A percentile compares a stretch with the other conserved stretches of the same genome.
Conservation (phyloP, 2,329 filamentous ascomycete species). For the Xylaria sp. region DNA sequence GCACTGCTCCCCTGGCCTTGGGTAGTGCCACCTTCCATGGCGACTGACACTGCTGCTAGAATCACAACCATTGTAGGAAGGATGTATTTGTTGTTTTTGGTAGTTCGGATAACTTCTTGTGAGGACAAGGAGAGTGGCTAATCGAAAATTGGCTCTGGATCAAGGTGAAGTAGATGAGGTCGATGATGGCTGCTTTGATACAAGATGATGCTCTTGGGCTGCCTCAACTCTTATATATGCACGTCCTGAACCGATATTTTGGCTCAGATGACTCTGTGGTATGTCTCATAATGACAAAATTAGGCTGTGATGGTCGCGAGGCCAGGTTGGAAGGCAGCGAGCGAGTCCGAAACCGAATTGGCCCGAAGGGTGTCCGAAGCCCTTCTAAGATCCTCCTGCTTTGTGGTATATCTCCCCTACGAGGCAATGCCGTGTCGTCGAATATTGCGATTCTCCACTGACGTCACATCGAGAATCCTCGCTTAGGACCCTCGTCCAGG, state of each 20-base stretch:
- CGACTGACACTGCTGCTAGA: slow-evolving; percentile 35
- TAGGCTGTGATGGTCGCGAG: background rate
- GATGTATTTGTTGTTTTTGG: background rate
- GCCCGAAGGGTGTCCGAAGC: background rate
- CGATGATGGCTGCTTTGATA: slow-evolving; percentile 7
- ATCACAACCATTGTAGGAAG: slow-evolving; percentile 31
- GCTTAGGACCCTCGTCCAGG: background rate
- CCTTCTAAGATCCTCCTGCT: slow-evolving; percentile 9
- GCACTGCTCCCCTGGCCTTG: slow-evolving; percentile 22
- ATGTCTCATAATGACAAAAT: slow-evolving; percentile 15
- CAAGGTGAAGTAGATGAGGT: slow-evolving; percentile 9
- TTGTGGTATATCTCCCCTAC: slow-evolving; percentile 3
- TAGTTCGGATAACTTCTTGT: background rate
- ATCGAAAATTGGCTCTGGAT: background rate
- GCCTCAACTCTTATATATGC: slow-evolving; percentile 23
- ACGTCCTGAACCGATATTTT: background rate
- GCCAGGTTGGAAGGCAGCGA: slow-evolving; percentile 7
- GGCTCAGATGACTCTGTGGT: background rate
- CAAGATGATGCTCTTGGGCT: background rate
- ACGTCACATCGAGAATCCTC: background rate
- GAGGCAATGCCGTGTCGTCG: slow-evolving; percentile 2
- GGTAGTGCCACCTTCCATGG: slow-evolving; percentile 13
- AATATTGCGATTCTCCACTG: slow-evolving; percentile 7
- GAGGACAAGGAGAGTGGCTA: background rate
- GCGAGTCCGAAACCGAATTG: background rate